These are phyloP conservation scores for Byssothecium circinans DNA, from an alignment of 2,329 filamentous ascomycete genomes.

Conservation along the genomic window DNA sequence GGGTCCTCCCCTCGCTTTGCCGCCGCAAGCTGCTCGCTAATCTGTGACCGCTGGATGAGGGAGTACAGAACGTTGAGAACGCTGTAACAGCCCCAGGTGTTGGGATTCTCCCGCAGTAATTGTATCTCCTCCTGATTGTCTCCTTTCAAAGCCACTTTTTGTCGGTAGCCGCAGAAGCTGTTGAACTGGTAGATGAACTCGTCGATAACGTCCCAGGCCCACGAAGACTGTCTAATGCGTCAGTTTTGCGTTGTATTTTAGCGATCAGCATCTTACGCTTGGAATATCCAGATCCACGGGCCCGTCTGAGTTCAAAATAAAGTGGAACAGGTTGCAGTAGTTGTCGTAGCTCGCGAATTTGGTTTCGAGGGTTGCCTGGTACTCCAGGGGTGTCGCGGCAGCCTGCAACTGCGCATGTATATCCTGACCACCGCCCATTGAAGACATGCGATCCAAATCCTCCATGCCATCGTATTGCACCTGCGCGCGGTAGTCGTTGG, in stretches of 20 bases:
- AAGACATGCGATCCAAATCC: slow-evolving; percentile 71
- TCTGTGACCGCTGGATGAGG: slow-evolving; percentile 96
- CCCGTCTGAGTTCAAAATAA: slow-evolving; percentile 98
- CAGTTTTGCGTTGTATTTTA: slow-evolving; percentile 9
- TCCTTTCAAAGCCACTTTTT: slow-evolving; percentile 79
- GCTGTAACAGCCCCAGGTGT: slow-evolving; percentile 99
- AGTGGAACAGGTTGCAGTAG: slow-evolving; percentile 99
- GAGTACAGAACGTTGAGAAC: slow-evolving; percentile 99
- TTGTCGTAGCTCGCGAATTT: slow-evolving; percentile 99
- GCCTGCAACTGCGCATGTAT: slow-evolving; percentile 89
- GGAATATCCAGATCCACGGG: slow-evolving; percentile 96
- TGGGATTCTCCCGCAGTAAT: slow-evolving; percentile 91
- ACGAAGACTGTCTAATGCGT: slow-evolving; percentile 73
- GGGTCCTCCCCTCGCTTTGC: slow-evolving; percentile 94
- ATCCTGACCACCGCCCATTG: slow-evolving; percentile 74
- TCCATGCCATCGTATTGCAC: slow-evolving; percentile 89
- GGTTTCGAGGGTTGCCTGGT: slow-evolving; percentile 90
- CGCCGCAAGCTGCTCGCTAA: slow-evolving; percentile 93
- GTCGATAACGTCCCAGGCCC: slow-evolving; percentile 99
- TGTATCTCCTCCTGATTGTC: slow-evolving; percentile 91
- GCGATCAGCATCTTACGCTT: slow-evolving; percentile 66
- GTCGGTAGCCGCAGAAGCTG: slow-evolving; percentile 96
- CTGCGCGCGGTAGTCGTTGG: slow-evolving; percentile 92
- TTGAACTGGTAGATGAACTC: slow-evolving; percentile 99
- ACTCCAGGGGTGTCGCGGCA: slow-evolving; percentile 92